phyloP scores from a whole-genome alignment of 768 basidiomycete species.

The Dioszegia hungarica region DNA sequence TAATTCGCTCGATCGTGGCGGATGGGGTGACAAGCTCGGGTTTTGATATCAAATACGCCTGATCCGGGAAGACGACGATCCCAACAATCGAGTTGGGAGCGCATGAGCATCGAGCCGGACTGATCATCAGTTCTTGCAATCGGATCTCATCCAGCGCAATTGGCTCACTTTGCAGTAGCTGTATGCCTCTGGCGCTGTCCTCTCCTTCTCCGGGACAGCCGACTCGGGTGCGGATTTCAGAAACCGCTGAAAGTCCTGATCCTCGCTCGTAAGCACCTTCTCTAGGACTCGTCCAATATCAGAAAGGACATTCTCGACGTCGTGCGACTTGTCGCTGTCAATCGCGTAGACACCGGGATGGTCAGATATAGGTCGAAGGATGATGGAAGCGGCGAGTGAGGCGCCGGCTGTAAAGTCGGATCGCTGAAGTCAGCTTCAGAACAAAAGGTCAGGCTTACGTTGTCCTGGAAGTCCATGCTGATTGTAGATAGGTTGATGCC shows the following conservation, averaged over 20 bases:
- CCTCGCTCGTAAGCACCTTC: constrained; percentile 70
- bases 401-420: constrained; percentile 70
- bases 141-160: too few relatives aligned
- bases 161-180: constrained; percentile 76
- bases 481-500: constrained; percentile 61
- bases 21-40: constrained; percentile 76
- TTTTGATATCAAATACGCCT: constrained; percentile 95
- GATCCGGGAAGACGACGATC: constrained; percentile 77
- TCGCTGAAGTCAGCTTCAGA: constrained; percentile 51
- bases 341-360: constrained; percentile 42
- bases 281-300: constrained; percentile 68
- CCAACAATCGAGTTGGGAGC: constrained; percentile 87
- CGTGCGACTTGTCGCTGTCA: constrained; percentile 50
- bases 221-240: constrained; percentile 45
- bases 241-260: constrained; percentile 60
- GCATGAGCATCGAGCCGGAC: constrained; percentile 67
- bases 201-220: constrained; percentile 44
- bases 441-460: constrained; percentile 53
- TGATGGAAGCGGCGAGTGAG: constrained; percentile 66
- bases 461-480: constrained; percentile 58
- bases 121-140: too few relatives aligned
- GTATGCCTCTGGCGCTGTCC: constrained; percentile 62
- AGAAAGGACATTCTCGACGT: constrained; percentile 46
- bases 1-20: constrained; percentile 81
- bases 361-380: constrained; percentile 56